Conservation (phyloP, 768 basidiomycete species). For the Lactarius deliciosus region DNA sequence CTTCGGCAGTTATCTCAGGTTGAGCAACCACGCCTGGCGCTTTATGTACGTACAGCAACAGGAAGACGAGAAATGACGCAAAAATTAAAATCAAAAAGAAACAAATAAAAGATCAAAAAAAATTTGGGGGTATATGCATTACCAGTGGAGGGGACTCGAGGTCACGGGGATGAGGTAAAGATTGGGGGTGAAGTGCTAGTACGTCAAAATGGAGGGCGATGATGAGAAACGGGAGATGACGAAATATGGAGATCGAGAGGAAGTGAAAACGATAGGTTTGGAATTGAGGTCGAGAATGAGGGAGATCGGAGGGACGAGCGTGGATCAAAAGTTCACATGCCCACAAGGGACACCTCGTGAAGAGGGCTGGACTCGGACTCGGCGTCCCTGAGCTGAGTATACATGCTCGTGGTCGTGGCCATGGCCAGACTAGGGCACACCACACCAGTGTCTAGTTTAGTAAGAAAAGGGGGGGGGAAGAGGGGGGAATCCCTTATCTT, state of each 20-base stretch:
- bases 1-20: constrained; percentile 24
- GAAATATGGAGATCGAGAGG: constrained; percentile 12
- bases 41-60: constrained; percentile 19
- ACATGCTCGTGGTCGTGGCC: neutral
- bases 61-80: constrained; percentile 17
- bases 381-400: constrained; percentile 3
- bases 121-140: constrained; percentile 8
- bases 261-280: constrained; percentile 1
- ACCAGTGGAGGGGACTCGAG: neutral
- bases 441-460: neutral
- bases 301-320: constrained; percentile 26
- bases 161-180: constrained; percentile 21
- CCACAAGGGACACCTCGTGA: neutral
- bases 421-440: constrained; percentile 20
- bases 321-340: constrained; percentile 17
- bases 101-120: neutral
- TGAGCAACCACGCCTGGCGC: constrained; percentile 19
- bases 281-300: constrained; percentile 19
- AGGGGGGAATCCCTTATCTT: constrained; percentile 18
- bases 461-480: neutral
- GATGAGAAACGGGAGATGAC: constrained; percentile 18
- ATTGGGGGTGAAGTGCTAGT: constrained; percentile 9
- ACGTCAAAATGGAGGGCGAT: constrained; percentile 22
- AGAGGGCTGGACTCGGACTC: constrained; percentile 22
- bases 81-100: constrained; percentile 8